These are phyloP conservation scores for Ophryocystis elektroscirrha DNA, from an alignment of 169 alveolate genomes.

Conservation along the genomic window DNA sequence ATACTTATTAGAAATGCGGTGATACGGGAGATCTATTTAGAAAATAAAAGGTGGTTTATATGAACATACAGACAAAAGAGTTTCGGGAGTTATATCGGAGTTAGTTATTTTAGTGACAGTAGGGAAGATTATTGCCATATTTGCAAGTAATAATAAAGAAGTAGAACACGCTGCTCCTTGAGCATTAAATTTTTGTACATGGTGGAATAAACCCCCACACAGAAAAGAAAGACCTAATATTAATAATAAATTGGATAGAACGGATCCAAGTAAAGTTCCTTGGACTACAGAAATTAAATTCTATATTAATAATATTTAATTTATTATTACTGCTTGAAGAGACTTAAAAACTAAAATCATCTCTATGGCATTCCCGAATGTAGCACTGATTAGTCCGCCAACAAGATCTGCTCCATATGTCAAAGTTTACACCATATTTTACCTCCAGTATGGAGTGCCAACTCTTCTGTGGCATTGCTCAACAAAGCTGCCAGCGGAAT, in stretches of 20 bases:
- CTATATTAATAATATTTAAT: too few relatives aligned
- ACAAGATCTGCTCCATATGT: too few relatives aligned
- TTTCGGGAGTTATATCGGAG: conserved; percentile 5
- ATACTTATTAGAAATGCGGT: conserved; percentile 38
- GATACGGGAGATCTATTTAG: conserved; percentile 41
- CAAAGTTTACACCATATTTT: too few relatives aligned
- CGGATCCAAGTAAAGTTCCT: conserved; percentile 35
- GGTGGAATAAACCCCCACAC: conserved; percentile 38
- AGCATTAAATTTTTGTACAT: conserved; percentile 47
- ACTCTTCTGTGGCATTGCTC: conserved; percentile 52
- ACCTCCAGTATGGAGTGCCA: conserved; percentile 52
- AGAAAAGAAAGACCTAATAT: conserved; percentile 42
- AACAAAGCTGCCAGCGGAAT: conserved; percentile 51
- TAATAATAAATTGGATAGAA: conserved; percentile 33
- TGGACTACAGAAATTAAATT: conserved; percentile 9
- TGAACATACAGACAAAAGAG: background rate
- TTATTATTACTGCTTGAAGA: conserved; percentile 13
- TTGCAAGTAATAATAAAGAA: conserved; percentile 38
- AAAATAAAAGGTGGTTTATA: background rate
- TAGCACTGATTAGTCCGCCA: background rate
- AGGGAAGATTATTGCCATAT: conserved; percentile 46
- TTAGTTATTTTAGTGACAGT: conserved; percentile 33
- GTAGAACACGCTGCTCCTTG: conserved; percentile 49
- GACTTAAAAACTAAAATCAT: conserved; percentile 56
- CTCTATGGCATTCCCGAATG: conserved; percentile 56